A percentile compares a stretch with the other conserved stretches of the same genome.
Conservation (phyloP, 1,284 basidiomycete species). For the Termitomyces sp. region DNA sequence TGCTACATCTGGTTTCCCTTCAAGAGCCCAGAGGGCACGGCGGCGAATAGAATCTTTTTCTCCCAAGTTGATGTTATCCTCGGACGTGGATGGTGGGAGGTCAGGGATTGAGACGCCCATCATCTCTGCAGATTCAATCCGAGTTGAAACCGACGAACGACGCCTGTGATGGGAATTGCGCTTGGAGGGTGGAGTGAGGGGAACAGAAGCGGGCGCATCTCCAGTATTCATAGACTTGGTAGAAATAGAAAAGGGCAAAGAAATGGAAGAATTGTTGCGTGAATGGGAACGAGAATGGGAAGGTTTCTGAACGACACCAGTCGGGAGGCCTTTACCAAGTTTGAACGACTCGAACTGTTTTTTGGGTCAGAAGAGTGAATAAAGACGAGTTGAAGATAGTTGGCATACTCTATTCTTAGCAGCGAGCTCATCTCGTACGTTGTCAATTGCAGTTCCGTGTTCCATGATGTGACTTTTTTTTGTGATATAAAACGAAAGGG, state of each 20-base stretch:
- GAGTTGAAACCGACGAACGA: slow-evolving; percentile 79
- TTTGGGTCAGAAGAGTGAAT: background rate
- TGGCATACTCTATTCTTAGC: slow-evolving; percentile 42
- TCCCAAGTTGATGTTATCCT: slow-evolving; percentile 62
- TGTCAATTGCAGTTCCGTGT: slow-evolving; percentile 20
- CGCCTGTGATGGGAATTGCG: slow-evolving; percentile 75
- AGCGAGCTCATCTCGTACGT: slow-evolving; percentile 29
- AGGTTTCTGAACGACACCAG: slow-evolving; percentile 34
- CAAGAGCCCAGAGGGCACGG: slow-evolving; percentile 72
- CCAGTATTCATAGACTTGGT: slow-evolving; percentile 28
- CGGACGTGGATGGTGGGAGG: slow-evolving; percentile 48
- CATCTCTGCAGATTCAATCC: slow-evolving; percentile 75
- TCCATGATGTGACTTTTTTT: slow-evolving; percentile 22
- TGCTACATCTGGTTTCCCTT: slow-evolving; percentile 65
- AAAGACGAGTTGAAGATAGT: background rate
- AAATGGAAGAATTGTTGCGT: slow-evolving; percentile 48
- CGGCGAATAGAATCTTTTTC: slow-evolving; percentile 75
- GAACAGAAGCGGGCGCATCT: slow-evolving; percentile 17
- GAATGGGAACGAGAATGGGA: slow-evolving; percentile 68
- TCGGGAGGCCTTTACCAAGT: slow-evolving; percentile 39
- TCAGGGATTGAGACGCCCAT: slow-evolving; percentile 73
- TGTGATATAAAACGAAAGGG: slow-evolving; percentile 21
- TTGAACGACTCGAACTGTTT: slow-evolving; percentile 62
- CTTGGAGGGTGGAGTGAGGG: slow-evolving; percentile 37
- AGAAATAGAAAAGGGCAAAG: slow-evolving; percentile 26